These are phyloP conservation scores for Lasiodiplodia sp. DNA, from an alignment of 2,329 filamentous ascomycete genomes.

Conservation along the genomic window DNA sequence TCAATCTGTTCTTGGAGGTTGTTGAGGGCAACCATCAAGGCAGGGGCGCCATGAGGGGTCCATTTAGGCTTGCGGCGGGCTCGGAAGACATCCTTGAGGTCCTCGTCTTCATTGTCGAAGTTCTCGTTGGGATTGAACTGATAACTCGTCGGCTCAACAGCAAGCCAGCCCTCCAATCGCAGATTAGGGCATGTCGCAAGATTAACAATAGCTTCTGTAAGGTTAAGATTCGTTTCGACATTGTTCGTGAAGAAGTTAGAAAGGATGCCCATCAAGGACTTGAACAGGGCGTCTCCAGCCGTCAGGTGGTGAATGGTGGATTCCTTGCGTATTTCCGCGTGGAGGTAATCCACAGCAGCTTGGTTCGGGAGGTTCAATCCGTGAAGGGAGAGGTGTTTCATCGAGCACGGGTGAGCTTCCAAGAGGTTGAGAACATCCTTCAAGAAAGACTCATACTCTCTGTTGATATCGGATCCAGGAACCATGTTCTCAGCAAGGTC, in stretches of 20 bases:
- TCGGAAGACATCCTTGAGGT: constrained; percentile 42
- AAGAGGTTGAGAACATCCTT: constrained; percentile 74
- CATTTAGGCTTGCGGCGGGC: constrained; percentile 48
- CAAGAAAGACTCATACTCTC: constrained; percentile 74
- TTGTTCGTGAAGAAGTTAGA: constrained; percentile 87
- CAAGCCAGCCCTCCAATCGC: constrained; percentile 87
- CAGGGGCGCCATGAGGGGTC: constrained; percentile 46
- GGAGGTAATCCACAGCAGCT: constrained; percentile 54
- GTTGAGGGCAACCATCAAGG: constrained; percentile 52
- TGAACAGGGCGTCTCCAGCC: constrained; percentile 66
- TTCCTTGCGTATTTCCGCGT: constrained; percentile 62
- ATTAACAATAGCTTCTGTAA: constrained; percentile 84
- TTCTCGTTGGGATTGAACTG: constrained; percentile 38
- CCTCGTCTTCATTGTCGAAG: constrained; percentile 38
- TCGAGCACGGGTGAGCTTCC: constrained; percentile 76
- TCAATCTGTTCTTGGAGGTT: constrained; percentile 52
- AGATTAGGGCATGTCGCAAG: constrained; percentile 86
- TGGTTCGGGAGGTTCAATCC: constrained; percentile 61
- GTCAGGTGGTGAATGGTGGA: constrained; percentile 66
- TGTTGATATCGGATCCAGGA: constrained; percentile 73
- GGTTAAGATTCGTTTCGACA: constrained; percentile 85
- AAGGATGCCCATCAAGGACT: constrained; percentile 65
- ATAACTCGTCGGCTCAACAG: constrained; percentile 68
- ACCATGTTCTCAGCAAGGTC: constrained; percentile 72
- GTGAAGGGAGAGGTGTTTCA: constrained; percentile 70